A percentile compares a stretch with the other conserved stretches of the same genome.
Conservation (phyloP, 2,329 filamentous ascomycete genomes). For the Pochonia chlamydosporia region DNA sequence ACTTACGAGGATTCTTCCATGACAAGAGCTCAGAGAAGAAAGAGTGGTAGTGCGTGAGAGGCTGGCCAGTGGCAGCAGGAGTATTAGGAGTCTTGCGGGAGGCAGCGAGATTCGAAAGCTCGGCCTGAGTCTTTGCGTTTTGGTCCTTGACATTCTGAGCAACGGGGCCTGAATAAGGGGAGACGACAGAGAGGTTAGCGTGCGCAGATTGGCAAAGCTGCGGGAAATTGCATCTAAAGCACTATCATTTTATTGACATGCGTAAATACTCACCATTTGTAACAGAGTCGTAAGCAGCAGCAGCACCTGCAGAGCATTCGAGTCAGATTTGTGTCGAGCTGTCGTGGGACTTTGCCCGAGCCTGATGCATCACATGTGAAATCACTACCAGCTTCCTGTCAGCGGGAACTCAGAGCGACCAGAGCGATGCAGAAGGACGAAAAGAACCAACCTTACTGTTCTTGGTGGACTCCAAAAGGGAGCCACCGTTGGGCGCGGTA, state of each 20-base stretch:
- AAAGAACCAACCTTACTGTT: conserved; percentile 44
- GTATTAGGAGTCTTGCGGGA: conserved; percentile 48
- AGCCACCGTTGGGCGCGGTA: conserved; percentile 38
- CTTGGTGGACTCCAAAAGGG: conserved; percentile 41
- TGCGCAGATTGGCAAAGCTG: neutral
- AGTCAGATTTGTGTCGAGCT: conserved; percentile 1
- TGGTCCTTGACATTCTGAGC: conserved; percentile 54
- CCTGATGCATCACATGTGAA: conserved; percentile 5
- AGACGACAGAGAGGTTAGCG: conserved; percentile 5
- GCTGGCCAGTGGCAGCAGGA: conserved; percentile 54
- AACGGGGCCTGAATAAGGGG: conserved; percentile 42
- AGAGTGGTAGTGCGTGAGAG: conserved; percentile 64
- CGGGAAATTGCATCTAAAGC: neutral
- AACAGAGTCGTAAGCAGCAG: conserved; percentile 42
- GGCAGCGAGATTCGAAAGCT: conserved; percentile 53
- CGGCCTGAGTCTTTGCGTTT: conserved; percentile 46
- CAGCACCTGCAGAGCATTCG: conserved; percentile 33
- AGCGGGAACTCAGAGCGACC: neutral
- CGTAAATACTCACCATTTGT: conserved; percentile 30
- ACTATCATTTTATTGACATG: neutral
- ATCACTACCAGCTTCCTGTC: conserved; percentile 1
- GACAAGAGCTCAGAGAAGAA: conserved; percentile 65
- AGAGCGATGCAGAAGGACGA: conserved; percentile 3
- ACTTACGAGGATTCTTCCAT: conserved; percentile 62
- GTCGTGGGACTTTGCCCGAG: conserved; percentile 25